A percentile compares a stretch with the other conserved stretches of the same genome.
Evolutionary conservation across 2,329 filamentous ascomycete species (phyloP).

Genomic region (Furcasterigmium sp.): DNA sequence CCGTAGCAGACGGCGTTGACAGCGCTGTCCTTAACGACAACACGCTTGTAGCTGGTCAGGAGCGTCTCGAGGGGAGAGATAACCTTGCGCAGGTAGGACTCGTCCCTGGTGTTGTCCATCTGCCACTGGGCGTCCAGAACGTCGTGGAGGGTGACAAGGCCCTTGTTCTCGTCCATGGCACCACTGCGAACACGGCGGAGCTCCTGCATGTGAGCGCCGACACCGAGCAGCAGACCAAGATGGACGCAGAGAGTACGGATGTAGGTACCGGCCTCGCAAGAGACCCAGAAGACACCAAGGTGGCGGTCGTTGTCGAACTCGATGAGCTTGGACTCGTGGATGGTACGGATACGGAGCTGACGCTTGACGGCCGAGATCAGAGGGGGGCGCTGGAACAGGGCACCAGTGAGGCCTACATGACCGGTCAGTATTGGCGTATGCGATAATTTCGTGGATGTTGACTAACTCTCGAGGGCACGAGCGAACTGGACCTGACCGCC

Average conservation of each 20-base stretch:
- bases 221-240: conserved; percentile 68
- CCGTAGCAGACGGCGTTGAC: conserved; percentile 98
- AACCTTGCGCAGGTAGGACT: conserved; percentile 84
- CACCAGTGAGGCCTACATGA: conserved; percentile 67
- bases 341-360: conserved; percentile 95
- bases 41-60: conserved; percentile 87
- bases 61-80: conserved; percentile 92
- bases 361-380: conserved; percentile 98
- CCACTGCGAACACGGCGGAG: conserved; percentile 88
- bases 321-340: conserved; percentile 92
- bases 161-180: conserved; percentile 88
- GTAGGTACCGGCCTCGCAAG: conserved; percentile 97
- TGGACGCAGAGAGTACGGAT: conserved; percentile 98
- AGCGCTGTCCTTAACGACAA: conserved; percentile 94
- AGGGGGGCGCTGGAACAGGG: conserved; percentile 93
- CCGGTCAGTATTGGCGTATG: conserved; percentile 2
- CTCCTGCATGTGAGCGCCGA: conserved; percentile 98
- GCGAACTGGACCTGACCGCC: conserved; percentile 91
- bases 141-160: conserved; percentile 90
- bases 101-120: conserved; percentile 86
- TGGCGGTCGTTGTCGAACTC: conserved; percentile 99
- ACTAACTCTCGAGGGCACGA: conserved; percentile 73
- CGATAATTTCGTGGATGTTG: background rate
- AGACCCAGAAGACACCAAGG: conserved; percentile 98
- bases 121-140: conserved; percentile 95